These are phyloP conservation scores for Venturia oleaginea DNA, from an alignment of 2,329 filamentous ascomycete genomes.

Conservation along the genomic window DNA sequence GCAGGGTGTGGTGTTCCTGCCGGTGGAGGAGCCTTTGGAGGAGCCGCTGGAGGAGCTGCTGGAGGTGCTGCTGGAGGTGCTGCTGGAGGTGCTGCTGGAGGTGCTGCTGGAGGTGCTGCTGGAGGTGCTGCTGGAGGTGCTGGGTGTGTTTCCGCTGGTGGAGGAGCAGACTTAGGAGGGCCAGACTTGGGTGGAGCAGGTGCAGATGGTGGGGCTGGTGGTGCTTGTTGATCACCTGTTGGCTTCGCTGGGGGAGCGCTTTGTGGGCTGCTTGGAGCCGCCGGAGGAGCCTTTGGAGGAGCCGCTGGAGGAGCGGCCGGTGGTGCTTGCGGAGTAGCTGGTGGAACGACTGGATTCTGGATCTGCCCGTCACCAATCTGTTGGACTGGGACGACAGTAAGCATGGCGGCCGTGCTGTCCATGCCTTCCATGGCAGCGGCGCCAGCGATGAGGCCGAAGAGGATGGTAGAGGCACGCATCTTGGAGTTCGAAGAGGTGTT, in stretches of 20 bases:
- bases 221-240: not conserved
- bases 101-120: not conserved
- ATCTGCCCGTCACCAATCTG: constrained; percentile 15
- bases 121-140: not conserved
- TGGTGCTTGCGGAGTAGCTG: not conserved
- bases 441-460: not conserved
- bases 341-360: constrained; percentile 8
- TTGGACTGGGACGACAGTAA: constrained; percentile 6
- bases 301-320: constrained; percentile 3
- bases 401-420: not conserved
- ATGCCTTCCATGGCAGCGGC: not conserved
- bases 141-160: no score
- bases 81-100: no score
- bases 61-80: not conserved
- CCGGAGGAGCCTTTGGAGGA: not conserved
- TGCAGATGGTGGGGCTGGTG: not conserved
- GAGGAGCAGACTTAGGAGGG: not conserved
- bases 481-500: not conserved
- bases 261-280: no score
- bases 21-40: not conserved
- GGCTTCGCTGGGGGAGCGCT: not conserved
- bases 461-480: constrained; percentile 11
- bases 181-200: not conserved
- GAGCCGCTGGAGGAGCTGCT: not conserved
- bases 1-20: no score